phyloP scores from a whole-genome alignment of 2,329 filamentous ascomycete genomes.

The Teratosphaeria pseudoeucalypti region DNA sequence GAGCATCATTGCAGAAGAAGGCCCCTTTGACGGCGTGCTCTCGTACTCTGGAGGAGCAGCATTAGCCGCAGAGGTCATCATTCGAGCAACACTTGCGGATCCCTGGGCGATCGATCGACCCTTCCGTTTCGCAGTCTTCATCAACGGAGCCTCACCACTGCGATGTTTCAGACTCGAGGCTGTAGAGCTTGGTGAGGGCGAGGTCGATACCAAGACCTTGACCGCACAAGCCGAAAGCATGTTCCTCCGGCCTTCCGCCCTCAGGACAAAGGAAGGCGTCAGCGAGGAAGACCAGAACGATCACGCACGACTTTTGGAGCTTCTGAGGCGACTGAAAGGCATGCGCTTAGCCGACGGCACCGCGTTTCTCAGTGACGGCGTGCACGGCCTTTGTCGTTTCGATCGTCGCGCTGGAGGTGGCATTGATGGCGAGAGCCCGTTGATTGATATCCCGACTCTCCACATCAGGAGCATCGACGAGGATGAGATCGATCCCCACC shows the following conservation, averaged over 20 bases:
- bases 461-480: slow-evolving; percentile 7
- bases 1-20: slow-evolving; percentile 5
- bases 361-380: slow-evolving; percentile 5
- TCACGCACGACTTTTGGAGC: slow-evolving; percentile 3
- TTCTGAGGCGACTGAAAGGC: slow-evolving; percentile 4
- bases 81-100: slow-evolving; percentile 1
- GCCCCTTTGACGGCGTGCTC: slow-evolving; percentile 8
- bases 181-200: slow-evolving; percentile 1
- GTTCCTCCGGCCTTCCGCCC: slow-evolving; percentile 8
- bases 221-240: slow-evolving; percentile 5
- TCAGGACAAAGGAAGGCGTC: slow-evolving; percentile 6
- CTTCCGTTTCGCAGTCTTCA: slow-evolving; percentile 8
- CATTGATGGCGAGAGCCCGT: neutral
- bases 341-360: slow-evolving; percentile 6
- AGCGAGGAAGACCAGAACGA: slow-evolving; percentile 7
- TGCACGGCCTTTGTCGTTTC: slow-evolving; percentile 6
- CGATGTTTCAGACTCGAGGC: slow-evolving; percentile 4
- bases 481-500: slow-evolving; percentile 7
- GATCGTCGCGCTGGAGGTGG: neutral
- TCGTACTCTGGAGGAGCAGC: slow-evolving; percentile 6
- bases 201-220: slow-evolving; percentile 1
- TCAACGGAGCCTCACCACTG: slow-evolving; percentile 8
- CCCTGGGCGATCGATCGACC: slow-evolving; percentile 4
- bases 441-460: slow-evolving; percentile 8
- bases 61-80: slow-evolving; percentile 4